Evolutionary conservation across 257 asterid genomes (phyloP).

Genomic region (Cordia subcordata): DNA sequence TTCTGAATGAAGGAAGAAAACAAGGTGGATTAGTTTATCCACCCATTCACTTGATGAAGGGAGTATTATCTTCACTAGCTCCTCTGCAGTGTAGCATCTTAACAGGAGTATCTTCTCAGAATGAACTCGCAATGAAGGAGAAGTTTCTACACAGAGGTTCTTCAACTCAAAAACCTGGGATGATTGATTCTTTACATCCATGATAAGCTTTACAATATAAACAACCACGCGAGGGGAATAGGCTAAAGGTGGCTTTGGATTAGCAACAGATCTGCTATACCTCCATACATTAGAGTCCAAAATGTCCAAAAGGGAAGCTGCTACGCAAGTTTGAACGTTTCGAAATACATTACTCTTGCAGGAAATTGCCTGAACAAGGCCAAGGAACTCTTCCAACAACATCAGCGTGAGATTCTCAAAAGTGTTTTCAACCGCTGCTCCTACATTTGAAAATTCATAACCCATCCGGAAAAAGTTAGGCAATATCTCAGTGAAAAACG

Average conservation of each 20-base stretch:
- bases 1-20: constrained; percentile 70
- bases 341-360: constrained; percentile 45
- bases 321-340: constrained; percentile 65
- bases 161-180: constrained; percentile 38
- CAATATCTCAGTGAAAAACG: constrained; percentile 51
- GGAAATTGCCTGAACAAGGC: constrained; percentile 51
- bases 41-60: constrained; percentile 75
- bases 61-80: constrained; percentile 57
- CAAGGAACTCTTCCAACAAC: constrained; percentile 77
- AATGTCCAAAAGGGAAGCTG: constrained; percentile 61
- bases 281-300: constrained; percentile 62
- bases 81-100: constrained; percentile 58
- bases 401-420: constrained; percentile 60
- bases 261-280: constrained; percentile 39
- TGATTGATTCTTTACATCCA: constrained; percentile 54
- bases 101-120: constrained; percentile 36
- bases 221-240: constrained; percentile 74
- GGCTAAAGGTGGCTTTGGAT: constrained; percentile 63
- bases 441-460: constrained; percentile 55
- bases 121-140: constrained; percentile 48
- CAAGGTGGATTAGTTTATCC: constrained; percentile 66
- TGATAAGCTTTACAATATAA: constrained; percentile 58
- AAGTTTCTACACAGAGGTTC: constrained; percentile 31
- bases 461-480: constrained; percentile 55
- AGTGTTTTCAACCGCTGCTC: constrained; percentile 53